Conservation (phyloP, 2,329 filamentous ascomycete genomes). For the Paramyrothecium sp. region DNA sequence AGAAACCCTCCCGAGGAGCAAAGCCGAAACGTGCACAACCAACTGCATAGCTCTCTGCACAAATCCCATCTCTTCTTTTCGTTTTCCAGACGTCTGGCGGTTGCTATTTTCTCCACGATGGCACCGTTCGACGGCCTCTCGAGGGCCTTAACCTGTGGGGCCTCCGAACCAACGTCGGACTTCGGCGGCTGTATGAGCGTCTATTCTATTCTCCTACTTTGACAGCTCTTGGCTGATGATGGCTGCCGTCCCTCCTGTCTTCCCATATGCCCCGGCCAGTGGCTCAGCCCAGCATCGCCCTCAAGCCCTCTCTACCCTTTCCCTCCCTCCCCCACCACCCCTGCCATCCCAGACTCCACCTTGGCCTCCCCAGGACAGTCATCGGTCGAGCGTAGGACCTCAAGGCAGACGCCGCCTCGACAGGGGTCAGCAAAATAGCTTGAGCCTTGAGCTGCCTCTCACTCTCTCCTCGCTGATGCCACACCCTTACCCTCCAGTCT, state of each 20-base stretch:
- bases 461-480: neutral
- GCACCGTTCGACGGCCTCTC: neutral
- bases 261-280: neutral
- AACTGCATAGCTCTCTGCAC: neutral
- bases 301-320: neutral
- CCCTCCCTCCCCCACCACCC: neutral
- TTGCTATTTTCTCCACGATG: neutral
- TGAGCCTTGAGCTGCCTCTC: neutral
- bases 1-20: neutral
- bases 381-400: neutral
- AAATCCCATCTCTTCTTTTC: neutral
- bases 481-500: neutral
- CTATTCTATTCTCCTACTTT: neutral
- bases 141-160: neutral
- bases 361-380: neutral
- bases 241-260: neutral
- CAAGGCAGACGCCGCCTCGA: neutral
- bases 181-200: neutral
- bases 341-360: neutral
- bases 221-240: neutral
- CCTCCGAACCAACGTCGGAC: neutral
- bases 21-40: neutral
- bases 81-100: neutral
- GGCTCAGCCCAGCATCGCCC: neutral
- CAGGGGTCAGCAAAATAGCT: neutral